These are phyloP conservation scores for Lichina pygmaea DNA, from an alignment of 495 filamentous ascomycete genomes.

Conservation along the genomic window DNA sequence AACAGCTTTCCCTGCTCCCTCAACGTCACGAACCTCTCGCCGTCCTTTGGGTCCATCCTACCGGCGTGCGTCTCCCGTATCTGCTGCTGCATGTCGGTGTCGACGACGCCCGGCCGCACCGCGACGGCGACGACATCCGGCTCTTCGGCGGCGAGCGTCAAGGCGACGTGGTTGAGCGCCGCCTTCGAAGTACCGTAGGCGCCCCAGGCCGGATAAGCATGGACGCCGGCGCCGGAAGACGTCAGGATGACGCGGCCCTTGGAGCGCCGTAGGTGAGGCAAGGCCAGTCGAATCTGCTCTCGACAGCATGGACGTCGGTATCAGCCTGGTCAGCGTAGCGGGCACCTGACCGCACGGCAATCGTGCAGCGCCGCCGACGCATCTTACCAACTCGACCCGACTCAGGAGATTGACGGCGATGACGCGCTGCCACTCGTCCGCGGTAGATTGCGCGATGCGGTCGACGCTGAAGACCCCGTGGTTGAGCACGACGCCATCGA, in stretches of 20 bases:
- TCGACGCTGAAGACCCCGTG: slow-evolving; percentile 61
- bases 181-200: slow-evolving; percentile 72
- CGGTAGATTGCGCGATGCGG: slow-evolving; percentile 31
- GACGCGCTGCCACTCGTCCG: slow-evolving; percentile 43
- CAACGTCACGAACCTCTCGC: slow-evolving; percentile 39
- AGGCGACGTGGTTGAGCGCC: slow-evolving; percentile 56
- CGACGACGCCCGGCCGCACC: slow-evolving; percentile 61
- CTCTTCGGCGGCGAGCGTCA: slow-evolving; percentile 54
- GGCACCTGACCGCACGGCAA: neutral
- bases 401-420: slow-evolving; percentile 75
- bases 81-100: slow-evolving; percentile 81
- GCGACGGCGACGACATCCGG: slow-evolving; percentile 41
- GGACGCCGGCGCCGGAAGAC: slow-evolving; percentile 45
- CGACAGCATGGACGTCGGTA: slow-evolving; percentile 2
- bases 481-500: slow-evolving; percentile 72
- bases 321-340: neutral
- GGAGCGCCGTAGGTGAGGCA: slow-evolving; percentile 41
- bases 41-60: slow-evolving; percentile 35
- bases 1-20: slow-evolving; percentile 42
- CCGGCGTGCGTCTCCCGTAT: slow-evolving; percentile 42
- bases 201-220: slow-evolving; percentile 47
- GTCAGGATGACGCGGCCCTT: slow-evolving; percentile 47
- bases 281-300: slow-evolving; percentile 39
- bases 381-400: slow-evolving; percentile 42
- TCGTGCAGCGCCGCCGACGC: too few relatives aligned